Percentiles rank a stretch among this genome's conserved stretches.
These are phyloP conservation scores for Fusarium duplospermum DNA, from an alignment of 2,329 filamentous ascomycete species.

Conservation along the genomic window DNA sequence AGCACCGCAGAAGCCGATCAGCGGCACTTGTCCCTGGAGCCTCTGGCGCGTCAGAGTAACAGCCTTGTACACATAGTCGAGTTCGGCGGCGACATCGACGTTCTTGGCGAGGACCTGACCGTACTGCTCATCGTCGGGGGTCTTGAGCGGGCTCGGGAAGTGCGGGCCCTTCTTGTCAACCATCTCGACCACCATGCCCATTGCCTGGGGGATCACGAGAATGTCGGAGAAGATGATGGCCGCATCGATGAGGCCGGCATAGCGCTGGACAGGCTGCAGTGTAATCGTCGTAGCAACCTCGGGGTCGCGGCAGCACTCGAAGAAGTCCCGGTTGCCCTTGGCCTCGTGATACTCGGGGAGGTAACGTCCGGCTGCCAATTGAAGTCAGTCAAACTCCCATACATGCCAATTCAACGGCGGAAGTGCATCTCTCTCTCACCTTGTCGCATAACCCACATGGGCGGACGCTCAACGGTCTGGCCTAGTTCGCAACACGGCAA, in stretches of 20 bases:
- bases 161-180: conserved; percentile 96
- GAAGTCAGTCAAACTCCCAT: conserved; percentile 8
- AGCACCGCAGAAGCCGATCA: conserved; percentile 96
- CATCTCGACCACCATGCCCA: conserved; percentile 99
- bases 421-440: conserved; percentile 65
- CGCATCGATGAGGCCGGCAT: conserved; percentile 88
- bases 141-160: conserved; percentile 86
- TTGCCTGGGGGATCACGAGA: conserved; percentile 94
- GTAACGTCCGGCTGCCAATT: conserved; percentile 83
- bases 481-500: conserved; percentile 62
- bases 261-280: conserved; percentile 94
- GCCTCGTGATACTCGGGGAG: conserved; percentile 97
- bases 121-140: conserved; percentile 87
- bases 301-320: conserved; percentile 94
- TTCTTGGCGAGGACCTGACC: conserved; percentile 77
- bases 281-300: conserved; percentile 95
- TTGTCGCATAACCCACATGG: conserved; percentile 99
- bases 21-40: conserved; percentile 85
- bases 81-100: conserved; percentile 85
- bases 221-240: conserved; percentile 99
- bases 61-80: conserved; percentile 96
- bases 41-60: conserved; percentile 92
- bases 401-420: conserved; percentile 7
- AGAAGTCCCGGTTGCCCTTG: conserved; percentile 92
- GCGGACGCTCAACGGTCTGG: conserved; percentile 89